A percentile compares a stretch with the other conserved stretches of the same genome.
Conservation (phyloP, 2,329 filamentous ascomycete genomes). For the Penicillium palitans region DNA sequence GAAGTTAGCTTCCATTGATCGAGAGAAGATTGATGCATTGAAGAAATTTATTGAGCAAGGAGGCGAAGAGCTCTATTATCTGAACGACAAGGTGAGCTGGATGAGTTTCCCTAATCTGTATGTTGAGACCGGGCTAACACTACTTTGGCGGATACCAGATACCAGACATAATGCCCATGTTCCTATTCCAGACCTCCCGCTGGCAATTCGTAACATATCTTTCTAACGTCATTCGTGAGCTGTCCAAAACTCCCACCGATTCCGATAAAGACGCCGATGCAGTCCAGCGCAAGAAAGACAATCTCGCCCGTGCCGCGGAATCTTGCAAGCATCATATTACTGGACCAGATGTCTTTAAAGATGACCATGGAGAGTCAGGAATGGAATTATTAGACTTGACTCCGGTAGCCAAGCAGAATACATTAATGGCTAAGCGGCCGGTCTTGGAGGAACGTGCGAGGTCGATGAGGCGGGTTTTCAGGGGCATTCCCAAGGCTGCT, state of each 20-base stretch:
- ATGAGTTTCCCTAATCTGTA: background rate
- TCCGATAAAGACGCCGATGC: conserved; percentile 46
- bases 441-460: conserved; percentile 22
- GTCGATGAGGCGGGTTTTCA: conserved; percentile 49
- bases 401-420: conserved; percentile 26
- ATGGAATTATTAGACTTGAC: conserved; percentile 33
- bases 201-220: conserved; percentile 72
- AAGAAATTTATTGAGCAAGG: conserved; percentile 78
- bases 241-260: conserved; percentile 49
- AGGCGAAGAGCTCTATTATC: conserved; percentile 70
- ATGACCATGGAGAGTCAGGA: conserved; percentile 48
- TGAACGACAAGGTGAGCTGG: conserved; percentile 60
- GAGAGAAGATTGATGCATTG: conserved; percentile 84
- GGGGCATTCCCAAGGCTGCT: conserved; percentile 60
- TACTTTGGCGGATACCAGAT: conserved; percentile 51
- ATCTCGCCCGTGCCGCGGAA: conserved; percentile 71
- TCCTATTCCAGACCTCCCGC: conserved; percentile 87
- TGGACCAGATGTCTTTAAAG: conserved; percentile 83
- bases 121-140: background rate
- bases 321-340: conserved; percentile 79
- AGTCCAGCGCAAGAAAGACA: conserved; percentile 56
- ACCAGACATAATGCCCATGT: conserved; percentile 79
- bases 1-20: conserved; percentile 72
- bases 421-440: conserved; percentile 27
- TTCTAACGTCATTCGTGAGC: conserved; percentile 61